A percentile compares a stretch with the other conserved stretches of the same genome.
Conservation (phyloP, 1,139 yeast species). For the Sugiyamaella paludigena region DNA sequence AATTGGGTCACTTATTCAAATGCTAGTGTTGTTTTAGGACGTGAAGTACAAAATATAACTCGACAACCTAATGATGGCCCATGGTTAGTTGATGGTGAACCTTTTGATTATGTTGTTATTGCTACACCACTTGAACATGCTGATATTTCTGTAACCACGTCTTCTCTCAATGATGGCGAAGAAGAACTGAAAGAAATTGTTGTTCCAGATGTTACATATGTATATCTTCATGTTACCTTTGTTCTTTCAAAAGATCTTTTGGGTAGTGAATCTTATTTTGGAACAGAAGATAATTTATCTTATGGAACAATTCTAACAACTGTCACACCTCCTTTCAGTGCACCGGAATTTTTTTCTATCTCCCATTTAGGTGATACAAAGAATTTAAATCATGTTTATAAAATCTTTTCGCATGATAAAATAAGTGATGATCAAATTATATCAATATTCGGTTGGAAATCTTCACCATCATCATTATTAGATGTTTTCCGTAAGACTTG, state of each 20-base stretch:
- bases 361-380: conserved; percentile 30
- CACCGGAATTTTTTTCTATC: conserved; percentile 22
- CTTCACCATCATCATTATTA: conserved; percentile 6
- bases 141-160: conserved; percentile 23
- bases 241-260: conserved; percentile 27
- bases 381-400: conserved; percentile 39
- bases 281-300: conserved; percentile 16
- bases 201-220: conserved; percentile 31
- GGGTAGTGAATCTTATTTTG: conserved; percentile 23
- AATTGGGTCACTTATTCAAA: conserved; percentile 37
- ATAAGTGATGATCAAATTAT: conserved; percentile 25
- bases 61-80: conserved; percentile 7
- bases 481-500: conserved; percentile 21
- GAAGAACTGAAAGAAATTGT: conserved; percentile 2
- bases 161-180: not conserved
- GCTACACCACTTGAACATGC: conserved; percentile 43
- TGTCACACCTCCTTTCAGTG: conserved; percentile 13
- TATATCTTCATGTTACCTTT: conserved; percentile 35
- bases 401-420: conserved; percentile 39
- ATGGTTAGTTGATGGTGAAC: conserved; percentile 28
- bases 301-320: conserved; percentile 33
- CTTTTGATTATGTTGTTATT: conserved; percentile 43
- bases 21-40: conserved; percentile 34
- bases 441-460: conserved; percentile 14
- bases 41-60: conserved; percentile 31